Evolutionary conservation across 148 eudicot species (phyloP).

Genomic region (Cornus controversa): DNA sequence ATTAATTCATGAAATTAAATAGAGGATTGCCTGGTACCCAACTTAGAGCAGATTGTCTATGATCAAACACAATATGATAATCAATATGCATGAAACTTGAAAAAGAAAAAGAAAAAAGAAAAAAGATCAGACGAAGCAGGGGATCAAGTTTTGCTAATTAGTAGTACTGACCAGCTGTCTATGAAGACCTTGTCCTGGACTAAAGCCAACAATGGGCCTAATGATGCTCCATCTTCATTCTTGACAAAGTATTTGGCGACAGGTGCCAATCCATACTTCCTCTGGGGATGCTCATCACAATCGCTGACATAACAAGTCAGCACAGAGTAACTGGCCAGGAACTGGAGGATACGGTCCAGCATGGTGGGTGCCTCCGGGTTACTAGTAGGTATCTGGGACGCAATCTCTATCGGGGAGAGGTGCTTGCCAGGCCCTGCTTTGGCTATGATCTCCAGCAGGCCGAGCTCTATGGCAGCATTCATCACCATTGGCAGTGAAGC

Average conservation of each 20-base stretch:
- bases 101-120: not conserved
- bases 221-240: slow-evolving; percentile 33
- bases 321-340: slow-evolving; percentile 30
- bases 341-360: slow-evolving; percentile 44
- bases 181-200: slow-evolving; percentile 38
- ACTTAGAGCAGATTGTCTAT: not conserved
- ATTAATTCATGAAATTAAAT: no score
- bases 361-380: slow-evolving; percentile 35
- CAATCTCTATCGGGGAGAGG: slow-evolving; percentile 29
- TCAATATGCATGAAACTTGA: no score
- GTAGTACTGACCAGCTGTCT: slow-evolving; percentile 33
- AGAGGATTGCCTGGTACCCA: no score
- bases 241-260: slow-evolving; percentile 29
- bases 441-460: slow-evolving; percentile 31
- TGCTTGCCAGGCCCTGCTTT: slow-evolving; percentile 17
- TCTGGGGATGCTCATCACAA: not conserved
- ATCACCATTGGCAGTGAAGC: slow-evolving; percentile 21
- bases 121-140: no score
- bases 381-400: slow-evolving; percentile 14
- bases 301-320: slow-evolving; percentile 10
- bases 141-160: no score
- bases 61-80: not conserved
- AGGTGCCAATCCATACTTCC: slow-evolving; percentile 31
- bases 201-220: slow-evolving; percentile 31
- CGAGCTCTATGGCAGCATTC: slow-evolving; percentile 21